These are phyloP conservation scores for Neonectria punicea DNA, from an alignment of 2,329 filamentous ascomycete genomes.

Conservation along the genomic window DNA sequence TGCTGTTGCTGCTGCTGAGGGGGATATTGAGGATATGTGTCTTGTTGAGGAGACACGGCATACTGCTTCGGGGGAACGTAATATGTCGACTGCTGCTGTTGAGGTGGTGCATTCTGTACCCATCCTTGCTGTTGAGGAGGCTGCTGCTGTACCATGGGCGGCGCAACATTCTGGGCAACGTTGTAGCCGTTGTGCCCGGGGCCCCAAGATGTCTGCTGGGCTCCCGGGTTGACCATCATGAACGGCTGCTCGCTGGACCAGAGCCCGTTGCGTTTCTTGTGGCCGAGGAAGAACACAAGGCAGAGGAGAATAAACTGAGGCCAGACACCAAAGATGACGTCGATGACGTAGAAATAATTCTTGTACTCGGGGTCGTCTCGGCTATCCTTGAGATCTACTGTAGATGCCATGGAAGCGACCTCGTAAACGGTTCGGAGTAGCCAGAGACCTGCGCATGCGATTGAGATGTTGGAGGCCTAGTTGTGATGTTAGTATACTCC, in stretches of 20 bases:
- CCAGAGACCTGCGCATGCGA: constrained; percentile 39
- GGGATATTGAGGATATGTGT: not conserved
- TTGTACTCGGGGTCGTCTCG: not conserved
- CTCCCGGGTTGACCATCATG: constrained; percentile 17
- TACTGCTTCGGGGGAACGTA: constrained; percentile 1
- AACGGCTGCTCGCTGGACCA: constrained; percentile 40
- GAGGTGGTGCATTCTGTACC: constrained; percentile 9
- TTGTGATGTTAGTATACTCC: not conserved
- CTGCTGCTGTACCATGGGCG: constrained; percentile 13
- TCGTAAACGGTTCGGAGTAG: constrained; percentile 39
- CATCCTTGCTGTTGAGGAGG: not conserved
- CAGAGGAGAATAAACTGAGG: constrained; percentile 40
- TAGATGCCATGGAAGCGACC: constrained; percentile 32
- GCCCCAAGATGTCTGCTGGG: constrained; percentile 34
- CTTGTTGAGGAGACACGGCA: not conserved
- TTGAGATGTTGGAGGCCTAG: constrained; percentile 38
- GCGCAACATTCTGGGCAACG: constrained; percentile 7
- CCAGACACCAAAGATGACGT: constrained; percentile 39
- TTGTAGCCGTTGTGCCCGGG: constrained; percentile 23
- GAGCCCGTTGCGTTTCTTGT: constrained; percentile 39
- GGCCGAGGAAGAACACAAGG: constrained; percentile 43
- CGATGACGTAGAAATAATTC: constrained; percentile 32
- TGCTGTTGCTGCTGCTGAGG: constrained; percentile 15
- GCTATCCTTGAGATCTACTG: constrained; percentile 14
- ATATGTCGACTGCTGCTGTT: constrained; percentile 12